phyloP scores from a whole-genome alignment of 2,329 filamentous ascomycete species.

The Penicillium oxalicum region DNA sequence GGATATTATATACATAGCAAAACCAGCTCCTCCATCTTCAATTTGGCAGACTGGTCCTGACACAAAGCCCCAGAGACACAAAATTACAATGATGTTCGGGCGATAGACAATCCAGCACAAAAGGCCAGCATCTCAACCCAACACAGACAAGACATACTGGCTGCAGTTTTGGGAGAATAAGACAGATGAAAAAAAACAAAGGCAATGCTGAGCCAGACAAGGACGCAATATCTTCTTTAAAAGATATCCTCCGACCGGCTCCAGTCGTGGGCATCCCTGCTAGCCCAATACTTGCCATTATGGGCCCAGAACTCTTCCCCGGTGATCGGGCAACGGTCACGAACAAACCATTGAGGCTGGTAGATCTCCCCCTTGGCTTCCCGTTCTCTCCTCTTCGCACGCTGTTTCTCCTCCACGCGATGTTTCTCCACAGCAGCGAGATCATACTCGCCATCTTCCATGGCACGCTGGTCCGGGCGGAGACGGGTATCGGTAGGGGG shows the following conservation, averaged over 20 bases:
- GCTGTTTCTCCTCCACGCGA: conserved; percentile 84
- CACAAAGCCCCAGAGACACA: too few relatives aligned
- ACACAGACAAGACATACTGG: too few relatives aligned
- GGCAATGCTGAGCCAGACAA: background rate
- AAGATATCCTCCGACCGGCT: conserved; percentile 71
- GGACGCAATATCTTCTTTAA: conserved; percentile 23
- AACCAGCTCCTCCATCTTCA: too few relatives aligned
- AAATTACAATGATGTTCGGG: too few relatives aligned
- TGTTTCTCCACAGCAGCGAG: conserved; percentile 91
- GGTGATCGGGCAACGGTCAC: conserved; percentile 66
- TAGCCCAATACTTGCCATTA: conserved; percentile 82
- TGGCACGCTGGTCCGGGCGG: conserved; percentile 88
- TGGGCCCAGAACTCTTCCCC: conserved; percentile 89
- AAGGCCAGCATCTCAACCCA: too few relatives aligned
- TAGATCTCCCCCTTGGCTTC: conserved; percentile 79
- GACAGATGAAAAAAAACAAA: background rate
- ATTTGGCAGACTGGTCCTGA: too few relatives aligned
- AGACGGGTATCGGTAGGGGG: conserved; percentile 92
- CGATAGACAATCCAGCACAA: too few relatives aligned
- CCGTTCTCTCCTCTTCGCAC: conserved; percentile 64
- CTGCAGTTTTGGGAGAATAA: too few relatives aligned
- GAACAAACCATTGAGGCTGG: conserved; percentile 75
- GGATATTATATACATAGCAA: too few relatives aligned
- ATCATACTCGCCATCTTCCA: conserved; percentile 98
- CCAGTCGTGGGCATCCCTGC: conserved; percentile 58